Evolutionary conservation across 768 basidiomycete genomes (phyloP), one percentile per base, ranked within the genome.

Genomic region (Coprinopsis strossmayeri): DNA sequence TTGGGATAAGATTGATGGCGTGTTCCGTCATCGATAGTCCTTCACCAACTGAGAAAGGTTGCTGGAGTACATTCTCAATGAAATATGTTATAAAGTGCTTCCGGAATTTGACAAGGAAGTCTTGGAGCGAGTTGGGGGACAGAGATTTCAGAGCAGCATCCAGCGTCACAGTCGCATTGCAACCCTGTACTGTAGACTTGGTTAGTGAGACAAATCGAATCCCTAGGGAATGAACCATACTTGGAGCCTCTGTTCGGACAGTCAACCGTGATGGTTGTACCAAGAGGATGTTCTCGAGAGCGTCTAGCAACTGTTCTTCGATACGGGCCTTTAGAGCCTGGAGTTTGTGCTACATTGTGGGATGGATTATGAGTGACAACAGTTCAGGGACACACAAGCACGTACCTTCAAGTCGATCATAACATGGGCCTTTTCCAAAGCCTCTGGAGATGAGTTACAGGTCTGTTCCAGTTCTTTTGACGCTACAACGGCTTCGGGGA

Each of bases 261-360:
- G 65, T 62, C 24, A 88, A 55, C 51, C 73, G 71, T 13, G 69
- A 69, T 2, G 76, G 64, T 21, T 74, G 71, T 24, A 85, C 60
- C 2, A 70, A 57, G 21, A 90, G 62, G 57, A 82, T 73, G 56
- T 79, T 73, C 18, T 76, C 63, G 57, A 79, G 89, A 2, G 82
- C 83, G 40, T 87, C 80, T 54, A 72, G 77, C 20, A 91, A 69
- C 56, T 87, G 81, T 52, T 90, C 89, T 58, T 87, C 81, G 5
- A 78, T 64, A 30, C 77, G 76, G 48, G 83, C 79, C 57, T 72
- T 71, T 21, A 74, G 62, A 7, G 77, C 72, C 51, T 72, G 73
- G 50, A 80, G 73, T 54, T 69, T 78, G 43, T 67, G 71, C 88
- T 91, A 54, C 12, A 13, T 28, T 50, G 32, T 23, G 17, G n/a